Evolutionary conservation across 2,329 filamentous ascomycete species (phyloP).

Genomic region (Pleoardoris graminearum): DNA sequence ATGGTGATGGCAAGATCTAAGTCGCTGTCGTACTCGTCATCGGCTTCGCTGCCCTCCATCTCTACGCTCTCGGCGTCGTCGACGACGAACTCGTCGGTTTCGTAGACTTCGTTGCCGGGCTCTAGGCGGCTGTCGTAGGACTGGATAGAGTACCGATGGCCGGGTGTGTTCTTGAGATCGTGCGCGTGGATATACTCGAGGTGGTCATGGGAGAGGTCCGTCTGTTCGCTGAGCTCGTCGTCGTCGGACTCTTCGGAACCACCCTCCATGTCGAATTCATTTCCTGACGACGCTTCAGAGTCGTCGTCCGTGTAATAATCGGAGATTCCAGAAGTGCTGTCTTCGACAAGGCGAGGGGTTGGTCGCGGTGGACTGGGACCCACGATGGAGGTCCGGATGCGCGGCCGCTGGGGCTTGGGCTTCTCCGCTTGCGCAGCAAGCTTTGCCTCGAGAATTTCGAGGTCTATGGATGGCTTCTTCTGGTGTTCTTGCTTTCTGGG

Average conservation of each 20-base stretch:
- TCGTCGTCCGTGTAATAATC: neutral
- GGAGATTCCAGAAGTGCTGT: neutral
- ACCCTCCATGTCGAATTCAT: constrained; percentile 4
- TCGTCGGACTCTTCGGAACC: neutral
- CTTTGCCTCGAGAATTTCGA: neutral
- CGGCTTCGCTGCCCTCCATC: neutral
- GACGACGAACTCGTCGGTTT: constrained; percentile 19
- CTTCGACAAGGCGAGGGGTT: neutral
- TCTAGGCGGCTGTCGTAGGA: constrained; percentile 15
- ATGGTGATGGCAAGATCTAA: neutral
- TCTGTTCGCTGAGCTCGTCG: constrained; percentile 6
- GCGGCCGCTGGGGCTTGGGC: neutral
- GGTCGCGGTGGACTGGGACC: too few species aligned
- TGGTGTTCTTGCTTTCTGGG: neutral
- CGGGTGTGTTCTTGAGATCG: neutral
- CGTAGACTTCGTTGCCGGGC: constrained; percentile 17
- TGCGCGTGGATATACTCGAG: constrained; percentile 8
- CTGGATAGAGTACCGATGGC: neutral
- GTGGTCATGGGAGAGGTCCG: constrained; percentile 10
- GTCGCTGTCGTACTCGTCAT: neutral
- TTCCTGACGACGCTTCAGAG: neutral
- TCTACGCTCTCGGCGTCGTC: constrained; percentile 9
- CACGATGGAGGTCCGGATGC: neutral
- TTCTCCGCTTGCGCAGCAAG: neutral
- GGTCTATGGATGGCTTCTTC: neutral